Base-by-base conservation (phyloP, 176 grass and related monocot species). In the Zea luxurians region DNA sequence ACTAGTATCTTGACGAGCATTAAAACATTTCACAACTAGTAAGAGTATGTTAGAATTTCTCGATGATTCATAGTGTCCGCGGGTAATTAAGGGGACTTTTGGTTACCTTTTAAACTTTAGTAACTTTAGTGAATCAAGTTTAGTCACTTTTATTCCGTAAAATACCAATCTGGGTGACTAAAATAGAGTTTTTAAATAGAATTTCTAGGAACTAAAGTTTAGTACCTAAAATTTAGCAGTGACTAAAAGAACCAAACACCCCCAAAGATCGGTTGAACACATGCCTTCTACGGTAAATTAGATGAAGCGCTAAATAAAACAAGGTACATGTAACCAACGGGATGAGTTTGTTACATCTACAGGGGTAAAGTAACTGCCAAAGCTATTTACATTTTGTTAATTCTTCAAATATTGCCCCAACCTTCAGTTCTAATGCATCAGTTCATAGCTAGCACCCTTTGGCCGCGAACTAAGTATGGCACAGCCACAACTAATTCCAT, bases 331-430 rank as follows among this genome's bases (percentile, higher is more conserved):
- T 67, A 75, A 57, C 16, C 12, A 67, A 79, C 20, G 60, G 4
- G 34, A 37, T 20, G 21, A 17, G 10, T 8, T 27, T 27, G 27
- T 27, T 60, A 73, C 50, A 45, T 71, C 66, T 53, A 43, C 60
- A 58, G 60, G 47, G 68, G 5, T 4, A 27, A 40, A 66, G 53
- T 43, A 21, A 42, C 41, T 59, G 80, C 48, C 70, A 76, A 76
- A 47, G 48, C 71, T 86, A 86, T 86, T 71, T 87, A 83, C 80
- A 80, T 76, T 27, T 41, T 83, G 48, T 72, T 71, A 64, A 40
- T 63, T 59, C 67, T 81, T 66, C 67, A 61, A 76, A 57, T 57
- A 42, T 78, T 66, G 48, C 59, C 54, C 60, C 65, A 66, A 52
- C 50, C 10, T 61, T 27, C 49, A 77, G 13, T 48, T 59, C 82